Evolutionary conservation across 352 stramenopile species (phyloP), one percentile per base, ranked within the genome.

Genomic region (Salisapilia sapeloensis): DNA sequence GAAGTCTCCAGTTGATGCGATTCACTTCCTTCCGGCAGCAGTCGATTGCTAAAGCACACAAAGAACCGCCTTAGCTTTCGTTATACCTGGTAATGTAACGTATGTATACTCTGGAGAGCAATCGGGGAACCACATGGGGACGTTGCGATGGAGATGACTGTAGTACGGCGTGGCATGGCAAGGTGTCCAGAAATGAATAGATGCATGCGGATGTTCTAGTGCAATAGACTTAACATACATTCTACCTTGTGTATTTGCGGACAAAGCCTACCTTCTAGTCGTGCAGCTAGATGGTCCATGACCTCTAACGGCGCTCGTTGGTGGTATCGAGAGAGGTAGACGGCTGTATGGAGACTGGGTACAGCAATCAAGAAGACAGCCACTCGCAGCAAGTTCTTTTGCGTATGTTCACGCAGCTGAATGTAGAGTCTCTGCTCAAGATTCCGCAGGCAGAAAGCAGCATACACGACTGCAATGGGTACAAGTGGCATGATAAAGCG

Each of bases 111-210:
- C 40, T 35, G 76, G 76, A 3, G 76, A 82, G 33, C 76, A 92
- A 22, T 86, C 69, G 0, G 75, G 71, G 41, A 87, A 92, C 64
- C 76, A 87, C 62, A 87, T 79, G 14, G 72, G 65, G 2, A 79
- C 48, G 26, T 87, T 87, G 10, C 63, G 54, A 38, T 92, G 76
- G 29, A 92, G 41, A 36, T 82, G 79, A 46, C 70, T 89, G 60
- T 83, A 92, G 47, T 86, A 89, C 4, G 76, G 76, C 19, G 76
- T 92, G 24, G 70, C 69, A 40, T 92, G 76, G 30, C 76, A 92
- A 9, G 70, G 55, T 24, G 74, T 82, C 56, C 75, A 87, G 45
- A 92, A 87, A 44, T 92, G 70, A 20, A 89, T 74, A 13, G 69
- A 70, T 12, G 48, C 48, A 5, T 55, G 40, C 1, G 60, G 42